Base-by-base conservation (phyloP, 2,329 filamentous ascomycete species). In the Xylariaceae sp. region DNA sequence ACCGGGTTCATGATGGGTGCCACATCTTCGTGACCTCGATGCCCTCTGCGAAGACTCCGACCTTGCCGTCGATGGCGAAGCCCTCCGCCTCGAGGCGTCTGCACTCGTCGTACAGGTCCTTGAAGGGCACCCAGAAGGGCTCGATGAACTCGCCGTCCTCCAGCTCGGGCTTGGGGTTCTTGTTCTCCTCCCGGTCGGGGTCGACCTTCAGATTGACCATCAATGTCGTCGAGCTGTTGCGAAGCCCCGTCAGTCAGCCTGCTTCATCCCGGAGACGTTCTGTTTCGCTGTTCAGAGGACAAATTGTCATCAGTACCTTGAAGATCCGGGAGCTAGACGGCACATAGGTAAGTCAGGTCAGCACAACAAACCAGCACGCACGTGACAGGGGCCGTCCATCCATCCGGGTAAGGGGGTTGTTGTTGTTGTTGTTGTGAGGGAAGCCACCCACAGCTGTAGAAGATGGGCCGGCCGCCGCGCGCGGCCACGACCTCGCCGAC, bases 141-240 rank as follows among this genome's bases (percentile, higher is more conserved):
- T 71, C 67, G 35, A 71, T 71, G 47, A 70, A 70, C 42, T 70
- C 67, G 33, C 67, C 65, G 9, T 68, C 65, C 40, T 71, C 67
- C 5, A 71, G 55, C 33, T 64, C 50, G 1, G 67, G 61, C 37
- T 63, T 54, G 0, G 65, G 66, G 31, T 61, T 59, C 40, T 60
- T 55, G 40, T 71, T 71, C 34, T 63, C 60, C 4, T 59, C 56
- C 12, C 52, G 53, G 5, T 56, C 56, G 25, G 65, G 50, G 39
- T 71, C 64, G 36, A 71, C 55, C 5, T 60, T 65, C 21, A 70
- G 51, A 33, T 69, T 64, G 14, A 71, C 50, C 37, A 56, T 43
- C 32, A 46, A 53, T 0, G 46, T 51, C 21, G 41, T 50, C 12
- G 52, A 53, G 40, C 51, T 53, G 17, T 12, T 16, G 7, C 14